phyloP scores from a whole-genome alignment of 1,284 basidiomycete species.

The Cryptococcus hybrid region DNA sequence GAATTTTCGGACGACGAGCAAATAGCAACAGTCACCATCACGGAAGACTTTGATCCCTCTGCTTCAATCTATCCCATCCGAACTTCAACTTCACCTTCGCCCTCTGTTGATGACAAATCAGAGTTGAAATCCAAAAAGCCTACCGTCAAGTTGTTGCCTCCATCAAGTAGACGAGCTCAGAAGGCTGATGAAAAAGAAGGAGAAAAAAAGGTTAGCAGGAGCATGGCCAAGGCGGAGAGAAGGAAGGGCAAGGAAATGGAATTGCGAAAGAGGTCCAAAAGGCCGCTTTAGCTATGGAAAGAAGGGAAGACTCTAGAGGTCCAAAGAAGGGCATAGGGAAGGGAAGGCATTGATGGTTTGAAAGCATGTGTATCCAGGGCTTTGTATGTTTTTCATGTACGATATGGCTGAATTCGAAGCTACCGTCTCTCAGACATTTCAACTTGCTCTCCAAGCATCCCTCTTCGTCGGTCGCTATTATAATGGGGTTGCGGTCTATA shows the following conservation, averaged over 20 bases:
- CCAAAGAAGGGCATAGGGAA: slow-evolving; percentile 14
- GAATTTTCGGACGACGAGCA: slow-evolving; percentile 49
- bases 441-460: slow-evolving; percentile 25
- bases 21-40: slow-evolving; percentile 49
- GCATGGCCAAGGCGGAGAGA: slow-evolving; percentile 45
- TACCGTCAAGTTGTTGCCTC: slow-evolving; percentile 34
- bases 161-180: slow-evolving; percentile 37
- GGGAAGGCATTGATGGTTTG: slow-evolving; percentile 5
- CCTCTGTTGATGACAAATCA: slow-evolving; percentile 3
- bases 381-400: slow-evolving; percentile 7
- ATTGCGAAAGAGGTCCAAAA: slow-evolving; percentile 40
- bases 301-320: slow-evolving; percentile 23
- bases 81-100: slow-evolving; percentile 12
- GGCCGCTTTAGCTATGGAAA: slow-evolving; percentile 40
- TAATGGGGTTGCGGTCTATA: neutral
- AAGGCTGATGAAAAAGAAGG: slow-evolving; percentile 25
- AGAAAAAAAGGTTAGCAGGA: slow-evolving; percentile 29
- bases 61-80: neutral
- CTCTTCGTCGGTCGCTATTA: slow-evolving; percentile 16
- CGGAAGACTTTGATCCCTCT: slow-evolving; percentile 48
- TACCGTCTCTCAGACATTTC: slow-evolving; percentile 34
- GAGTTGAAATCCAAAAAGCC: slow-evolving; percentile 3
- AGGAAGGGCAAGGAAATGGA: slow-evolving; percentile 46
- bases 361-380: neutral
- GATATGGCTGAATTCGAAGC: neutral